Conservation (phyloP, 163 green algal species). For the Trebouxiophyceae sp. region DNA sequence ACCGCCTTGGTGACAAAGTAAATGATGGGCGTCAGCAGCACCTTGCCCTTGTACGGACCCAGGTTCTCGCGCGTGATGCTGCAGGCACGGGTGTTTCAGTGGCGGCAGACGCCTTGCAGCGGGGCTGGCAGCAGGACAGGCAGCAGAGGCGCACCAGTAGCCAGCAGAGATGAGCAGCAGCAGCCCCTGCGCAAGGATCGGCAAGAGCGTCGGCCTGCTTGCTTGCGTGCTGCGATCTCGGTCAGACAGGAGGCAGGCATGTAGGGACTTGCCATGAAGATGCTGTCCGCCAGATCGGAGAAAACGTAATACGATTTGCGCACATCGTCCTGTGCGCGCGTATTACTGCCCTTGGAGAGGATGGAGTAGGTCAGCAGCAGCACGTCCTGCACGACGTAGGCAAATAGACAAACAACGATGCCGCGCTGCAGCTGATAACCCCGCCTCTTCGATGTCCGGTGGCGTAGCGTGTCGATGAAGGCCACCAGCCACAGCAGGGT, state of each 20-base stretch:
- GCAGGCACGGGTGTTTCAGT: slow-evolving; percentile 4
- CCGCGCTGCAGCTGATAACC: slow-evolving; percentile 31
- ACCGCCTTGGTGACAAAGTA: slow-evolving; percentile 39
- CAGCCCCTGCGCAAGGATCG: slow-evolving; percentile 12
- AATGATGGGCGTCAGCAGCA: slow-evolving; percentile 36
- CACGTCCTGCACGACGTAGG: slow-evolving; percentile 25
- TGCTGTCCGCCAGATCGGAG: slow-evolving; percentile 31
- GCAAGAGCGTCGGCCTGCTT: neutral
- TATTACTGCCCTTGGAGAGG: neutral
- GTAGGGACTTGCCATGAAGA: slow-evolving; percentile 27
- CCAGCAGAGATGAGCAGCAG: slow-evolving; percentile 42
- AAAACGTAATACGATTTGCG: slow-evolving; percentile 45
- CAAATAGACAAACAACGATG: slow-evolving; percentile 15
- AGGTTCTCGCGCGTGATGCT: slow-evolving; percentile 42
- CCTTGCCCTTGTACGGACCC: slow-evolving; percentile 39
- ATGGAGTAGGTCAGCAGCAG: slow-evolving; percentile 18
- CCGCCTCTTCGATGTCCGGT: slow-evolving; percentile 20
- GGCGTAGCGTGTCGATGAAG: slow-evolving; percentile 14
- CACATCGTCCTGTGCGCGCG: slow-evolving; percentile 3
- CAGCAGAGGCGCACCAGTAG: slow-evolving; percentile 31
- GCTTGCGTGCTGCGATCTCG: neutral
- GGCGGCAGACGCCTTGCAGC: neutral
- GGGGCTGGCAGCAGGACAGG: neutral
- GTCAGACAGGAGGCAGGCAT: neutral
- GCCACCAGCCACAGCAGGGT: slow-evolving; percentile 19